Evolutionary conservation across 2,329 filamentous ascomycete species (phyloP).

Genomic region (Chrysoporthe puriensis): DNA sequence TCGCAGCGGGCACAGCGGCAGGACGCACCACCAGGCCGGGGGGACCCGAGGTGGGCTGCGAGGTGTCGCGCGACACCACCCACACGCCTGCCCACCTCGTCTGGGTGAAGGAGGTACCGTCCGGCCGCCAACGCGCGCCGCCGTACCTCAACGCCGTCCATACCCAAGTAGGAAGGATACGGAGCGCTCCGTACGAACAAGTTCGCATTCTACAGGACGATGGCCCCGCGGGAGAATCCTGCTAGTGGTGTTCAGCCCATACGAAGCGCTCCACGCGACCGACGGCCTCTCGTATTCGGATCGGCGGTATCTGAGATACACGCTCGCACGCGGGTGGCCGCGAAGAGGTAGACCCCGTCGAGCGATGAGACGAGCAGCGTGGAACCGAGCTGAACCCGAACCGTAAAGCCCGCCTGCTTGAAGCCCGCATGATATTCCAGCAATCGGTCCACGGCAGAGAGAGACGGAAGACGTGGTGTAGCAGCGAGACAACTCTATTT

Average conservation of each 20-base stretch:
- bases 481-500: not conserved
- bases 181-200: not conserved
- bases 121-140: not conserved
- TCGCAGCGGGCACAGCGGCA: too few relatives aligned
- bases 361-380: not conserved
- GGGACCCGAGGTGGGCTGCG: not conserved
- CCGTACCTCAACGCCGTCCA: not conserved
- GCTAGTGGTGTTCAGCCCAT: not conserved
- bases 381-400: not conserved
- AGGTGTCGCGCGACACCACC: not conserved
- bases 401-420: not conserved
- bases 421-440: too few relatives aligned
- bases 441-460: too few relatives aligned
- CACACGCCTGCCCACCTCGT: not conserved
- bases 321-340: not conserved
- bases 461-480: not conserved
- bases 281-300: not conserved
- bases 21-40: too few relatives aligned
- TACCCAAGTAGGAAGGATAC: slow-evolving; percentile 2
- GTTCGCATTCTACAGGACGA: not conserved
- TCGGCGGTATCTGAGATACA: not conserved
- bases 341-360: not conserved
- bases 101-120: not conserved
- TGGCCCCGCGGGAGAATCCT: slow-evolving; percentile 1
- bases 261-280: not conserved